Evolutionary conservation across 192 early-diverging fungal species (phyloP).

Genomic region (Coemansia sp.): DNA sequence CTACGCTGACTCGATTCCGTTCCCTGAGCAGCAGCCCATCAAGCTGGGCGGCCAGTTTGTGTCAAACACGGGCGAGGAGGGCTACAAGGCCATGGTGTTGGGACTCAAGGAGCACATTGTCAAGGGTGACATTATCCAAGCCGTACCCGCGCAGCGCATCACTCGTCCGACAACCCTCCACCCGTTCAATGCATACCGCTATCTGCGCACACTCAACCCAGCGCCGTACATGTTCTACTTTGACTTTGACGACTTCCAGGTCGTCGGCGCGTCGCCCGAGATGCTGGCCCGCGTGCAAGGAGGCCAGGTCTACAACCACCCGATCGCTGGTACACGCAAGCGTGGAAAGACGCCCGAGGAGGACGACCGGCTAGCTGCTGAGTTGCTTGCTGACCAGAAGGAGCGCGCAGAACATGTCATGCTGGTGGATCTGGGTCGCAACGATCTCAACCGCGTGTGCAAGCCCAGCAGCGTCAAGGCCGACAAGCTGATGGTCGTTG

Average conservation of each 20-base stretch:
- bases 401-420: conserved; percentile 99
- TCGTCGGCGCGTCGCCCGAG: conserved; percentile 98
- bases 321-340: conserved; percentile 96
- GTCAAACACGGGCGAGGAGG: conserved; percentile 91
- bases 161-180: conserved; percentile 85
- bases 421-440: conserved; percentile 98
- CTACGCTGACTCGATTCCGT: conserved; percentile 68
- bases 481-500: conserved; percentile 97
- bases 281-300: conserved; percentile 93
- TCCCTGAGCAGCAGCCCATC: conserved; percentile 79
- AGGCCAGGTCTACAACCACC: conserved; percentile 85
- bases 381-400: conserved; percentile 90
- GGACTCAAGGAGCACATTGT: conserved; percentile 89
- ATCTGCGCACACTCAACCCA: conserved; percentile 94
- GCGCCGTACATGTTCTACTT: conserved; percentile 99
- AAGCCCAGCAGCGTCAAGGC: conserved; percentile 90
- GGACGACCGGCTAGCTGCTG: conserved; percentile 88
- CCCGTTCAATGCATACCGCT: conserved; percentile 98
- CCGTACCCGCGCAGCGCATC: conserved; percentile 93
- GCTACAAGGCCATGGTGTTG: conserved; percentile 88
- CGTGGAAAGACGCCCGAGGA: conserved; percentile 85
- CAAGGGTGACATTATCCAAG: conserved; percentile 97
- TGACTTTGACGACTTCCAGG: conserved; percentile 88
- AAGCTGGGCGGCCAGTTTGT: conserved; percentile 66
- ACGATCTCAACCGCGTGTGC: conserved; percentile 98